These are phyloP conservation scores for Trichoderma virens DNA, from an alignment of 495 filamentous ascomycete genomes.

Conservation along the genomic window DNA sequence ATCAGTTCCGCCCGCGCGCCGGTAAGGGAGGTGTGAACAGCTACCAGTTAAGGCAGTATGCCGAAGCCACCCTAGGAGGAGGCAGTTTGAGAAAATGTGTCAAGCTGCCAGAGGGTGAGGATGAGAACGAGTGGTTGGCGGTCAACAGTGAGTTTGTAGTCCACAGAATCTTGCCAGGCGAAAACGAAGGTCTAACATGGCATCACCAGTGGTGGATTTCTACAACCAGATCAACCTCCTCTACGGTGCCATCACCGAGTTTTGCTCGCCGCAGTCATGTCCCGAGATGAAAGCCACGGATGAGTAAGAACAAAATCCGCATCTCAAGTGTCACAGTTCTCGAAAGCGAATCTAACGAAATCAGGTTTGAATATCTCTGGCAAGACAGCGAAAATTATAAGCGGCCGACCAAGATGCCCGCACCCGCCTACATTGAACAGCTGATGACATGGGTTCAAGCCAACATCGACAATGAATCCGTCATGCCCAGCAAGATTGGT, in stretches of 20 bases:
- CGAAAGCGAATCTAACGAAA: not conserved
- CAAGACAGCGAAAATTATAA: conserved; percentile 91
- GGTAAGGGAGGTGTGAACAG: conserved; percentile 82
- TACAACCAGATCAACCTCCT: conserved; percentile 99
- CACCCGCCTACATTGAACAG: conserved; percentile 94
- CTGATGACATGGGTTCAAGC: conserved; percentile 93
- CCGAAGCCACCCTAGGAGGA: conserved; percentile 91
- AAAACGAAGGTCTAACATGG: not conserved
- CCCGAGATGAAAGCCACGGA: conserved; percentile 99
- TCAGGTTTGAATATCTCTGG: conserved; percentile 96
- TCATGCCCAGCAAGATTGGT: conserved; percentile 91
- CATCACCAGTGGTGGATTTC: conserved; percentile 81
- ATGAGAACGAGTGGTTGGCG: conserved; percentile 94
- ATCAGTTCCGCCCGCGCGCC: conserved; percentile 85
- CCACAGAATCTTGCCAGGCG: not conserved
- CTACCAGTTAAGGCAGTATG: conserved; percentile 95
- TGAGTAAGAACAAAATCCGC: conserved; percentile 53
- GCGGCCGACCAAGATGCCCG: conserved; percentile 94
- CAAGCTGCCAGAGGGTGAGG: conserved; percentile 92
- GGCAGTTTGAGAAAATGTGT: conserved; percentile 94
- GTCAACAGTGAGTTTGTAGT: conserved; percentile 69
- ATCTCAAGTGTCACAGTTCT: not conserved
- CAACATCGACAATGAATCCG: conserved; percentile 90
- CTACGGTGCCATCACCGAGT: conserved; percentile 97
- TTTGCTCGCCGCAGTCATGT: conserved; percentile 93